Evolutionary conservation across 2,329 filamentous ascomycete genomes (phyloP), one percentile per base, ranked within the genome.

Genomic region (Pseudogymnoascus sp.): DNA sequence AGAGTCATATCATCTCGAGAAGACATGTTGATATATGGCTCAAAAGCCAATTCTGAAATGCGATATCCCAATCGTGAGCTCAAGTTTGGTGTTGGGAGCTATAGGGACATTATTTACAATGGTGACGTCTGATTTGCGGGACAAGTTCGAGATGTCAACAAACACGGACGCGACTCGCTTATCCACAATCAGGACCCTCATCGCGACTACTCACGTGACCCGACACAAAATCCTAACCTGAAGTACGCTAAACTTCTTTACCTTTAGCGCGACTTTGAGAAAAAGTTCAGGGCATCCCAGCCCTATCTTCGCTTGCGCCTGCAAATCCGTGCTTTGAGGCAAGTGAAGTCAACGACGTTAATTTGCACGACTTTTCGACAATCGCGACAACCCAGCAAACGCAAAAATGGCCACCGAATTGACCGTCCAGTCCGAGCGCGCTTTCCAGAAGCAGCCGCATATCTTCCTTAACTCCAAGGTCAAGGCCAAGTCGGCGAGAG

Each of bases 371-470:
- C 62, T 67, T 54, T 67, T 66, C 69, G 69, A 71, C 61, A 40
- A 41, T 39, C 59, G 29, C 36, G 36, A 47, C 66, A 65, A 54
- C 67, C 68, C 66, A 72, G 65, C 63, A 66, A 65, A 65, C 71
- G 69, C 70, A 70, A 71, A 31, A 80, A 96, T 96, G 92, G 92
- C 92, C 79, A 96, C 92, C 86, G 92, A 96, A 85, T 86, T 97
- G 84, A 96, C 92, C 80, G 94, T 99, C 81, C 94, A 99, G 88
- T 95, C 91, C 79, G 94, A 99, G 89, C 93, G 94, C 84, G 94
- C 94, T 86, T 99, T 90, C 90, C 94, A 97, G 83, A 99, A 99
- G 89, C 93, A 99, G 87, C 94, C 94, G 80, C 94, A 99, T 83
- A 96, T 99, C 86, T 99, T 97, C 90, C 87, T 90, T 76, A 97